These are phyloP conservation scores for Polytrichum formosum DNA, from an alignment of 225 moss, liverwort and hornwort genomes.

Conservation along the genomic window DNA sequence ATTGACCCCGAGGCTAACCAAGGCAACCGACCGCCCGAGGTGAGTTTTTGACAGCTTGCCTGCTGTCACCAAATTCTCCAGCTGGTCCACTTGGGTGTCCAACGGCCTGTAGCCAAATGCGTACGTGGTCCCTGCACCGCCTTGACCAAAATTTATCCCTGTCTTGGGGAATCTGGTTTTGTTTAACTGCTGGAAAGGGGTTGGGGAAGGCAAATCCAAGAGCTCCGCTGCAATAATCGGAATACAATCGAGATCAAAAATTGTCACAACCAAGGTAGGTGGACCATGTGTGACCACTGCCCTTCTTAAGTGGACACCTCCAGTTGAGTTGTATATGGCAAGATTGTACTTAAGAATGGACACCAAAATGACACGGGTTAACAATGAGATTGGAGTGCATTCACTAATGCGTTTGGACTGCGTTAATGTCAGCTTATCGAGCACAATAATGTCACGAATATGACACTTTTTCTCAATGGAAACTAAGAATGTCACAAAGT, in stretches of 20 bases:
- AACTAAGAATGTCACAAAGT: too few species aligned
- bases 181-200: conserved; percentile 19
- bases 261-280: too few species aligned
- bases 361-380: too few species aligned
- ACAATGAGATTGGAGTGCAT: too few species aligned
- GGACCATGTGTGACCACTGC: too few species aligned
- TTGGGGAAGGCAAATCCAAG: conserved; percentile 25
- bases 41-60: conserved; percentile 19
- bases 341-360: too few species aligned
- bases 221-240: conserved; percentile 31
- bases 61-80: conserved; percentile 24
- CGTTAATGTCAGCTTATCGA: too few species aligned
- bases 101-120: conserved; percentile 42
- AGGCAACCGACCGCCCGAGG: conserved; percentile 34
- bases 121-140: conserved; percentile 38
- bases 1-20: conserved; percentile 44
- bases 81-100: conserved; percentile 32
- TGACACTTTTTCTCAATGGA: too few species aligned
- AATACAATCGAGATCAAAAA: neutral
- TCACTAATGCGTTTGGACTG: too few species aligned
- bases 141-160: conserved; percentile 45
- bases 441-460: too few species aligned
- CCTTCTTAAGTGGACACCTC: too few species aligned
- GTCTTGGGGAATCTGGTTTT: conserved; percentile 7
- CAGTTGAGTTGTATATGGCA: too few species aligned